These are phyloP conservation scores for Bipolaris oryzae DNA, from an alignment of 2,329 filamentous ascomycete genomes.

Conservation along the genomic window DNA sequence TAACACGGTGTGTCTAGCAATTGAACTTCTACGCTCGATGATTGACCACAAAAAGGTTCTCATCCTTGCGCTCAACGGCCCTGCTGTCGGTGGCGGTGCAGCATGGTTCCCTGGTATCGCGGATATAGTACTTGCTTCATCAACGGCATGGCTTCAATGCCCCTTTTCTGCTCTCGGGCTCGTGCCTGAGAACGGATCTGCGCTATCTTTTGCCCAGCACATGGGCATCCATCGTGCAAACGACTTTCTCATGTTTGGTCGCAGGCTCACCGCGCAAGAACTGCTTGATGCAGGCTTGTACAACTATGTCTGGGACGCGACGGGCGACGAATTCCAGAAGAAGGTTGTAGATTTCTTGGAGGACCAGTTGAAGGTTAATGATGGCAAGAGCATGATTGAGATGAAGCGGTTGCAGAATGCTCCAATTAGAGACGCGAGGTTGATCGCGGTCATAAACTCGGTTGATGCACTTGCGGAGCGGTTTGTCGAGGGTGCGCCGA, in stretches of 20 bases:
- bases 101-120: slow-evolving; percentile 58
- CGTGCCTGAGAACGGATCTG: slow-evolving; percentile 58
- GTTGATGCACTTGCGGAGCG: slow-evolving; percentile 57
- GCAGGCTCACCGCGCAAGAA: slow-evolving; percentile 53
- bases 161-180: slow-evolving; percentile 57
- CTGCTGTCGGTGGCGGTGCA: slow-evolving; percentile 57
- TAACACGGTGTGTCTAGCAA: slow-evolving; percentile 15
- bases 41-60: slow-evolving; percentile 60
- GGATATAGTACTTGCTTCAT: slow-evolving; percentile 57
- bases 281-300: slow-evolving; percentile 54
- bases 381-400: slow-evolving; percentile 61
- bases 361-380: slow-evolving; percentile 53
- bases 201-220: slow-evolving; percentile 54
- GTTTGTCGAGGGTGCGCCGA: slow-evolving; percentile 56
- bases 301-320: slow-evolving; percentile 53
- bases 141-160: slow-evolving; percentile 55
- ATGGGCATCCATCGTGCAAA: slow-evolving; percentile 59
- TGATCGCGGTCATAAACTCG: slow-evolving; percentile 56
- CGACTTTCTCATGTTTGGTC: slow-evolving; percentile 60
- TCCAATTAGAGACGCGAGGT: slow-evolving; percentile 51
- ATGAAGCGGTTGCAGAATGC: slow-evolving; percentile 58
- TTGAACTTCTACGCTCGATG: slow-evolving; percentile 52
- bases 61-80: slow-evolving; percentile 58
- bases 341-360: slow-evolving; percentile 52
- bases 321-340: slow-evolving; percentile 50